Evolutionary conservation across 2,329 filamentous ascomycete species (phyloP).

Genomic region (Nemania abortiva): DNA sequence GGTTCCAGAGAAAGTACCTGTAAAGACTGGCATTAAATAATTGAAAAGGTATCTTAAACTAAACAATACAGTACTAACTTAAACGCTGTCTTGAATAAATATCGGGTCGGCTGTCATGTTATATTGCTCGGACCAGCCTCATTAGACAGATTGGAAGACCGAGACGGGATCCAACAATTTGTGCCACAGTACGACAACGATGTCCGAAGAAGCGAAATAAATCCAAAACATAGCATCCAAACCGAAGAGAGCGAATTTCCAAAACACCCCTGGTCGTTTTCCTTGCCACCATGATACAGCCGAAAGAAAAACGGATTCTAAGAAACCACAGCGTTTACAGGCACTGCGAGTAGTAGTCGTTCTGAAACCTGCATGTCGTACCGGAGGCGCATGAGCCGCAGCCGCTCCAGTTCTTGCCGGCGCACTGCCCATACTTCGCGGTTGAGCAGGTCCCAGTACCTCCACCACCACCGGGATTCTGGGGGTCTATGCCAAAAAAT

Average conservation of each 20-base stretch:
- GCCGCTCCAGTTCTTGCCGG: slow-evolving; percentile 48
- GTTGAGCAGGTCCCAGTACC: slow-evolving; percentile 40
- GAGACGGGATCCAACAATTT: neutral
- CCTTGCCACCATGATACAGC: neutral
- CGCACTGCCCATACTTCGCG: slow-evolving; percentile 50
- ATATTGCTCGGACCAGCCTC: neutral
- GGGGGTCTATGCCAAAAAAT: slow-evolving; percentile 20
- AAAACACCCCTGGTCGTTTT: neutral
- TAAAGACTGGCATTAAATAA: neutral
- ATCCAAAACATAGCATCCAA: slow-evolving; percentile 2
- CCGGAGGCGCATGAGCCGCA: slow-evolving; percentile 45
- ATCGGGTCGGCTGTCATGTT: neutral
- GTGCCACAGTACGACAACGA: neutral
- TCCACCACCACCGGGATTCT: slow-evolving; percentile 23
- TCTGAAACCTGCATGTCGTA: slow-evolving; percentile 48
- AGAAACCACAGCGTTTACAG: slow-evolving; percentile 31
- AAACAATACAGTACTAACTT: neutral
- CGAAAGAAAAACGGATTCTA: neutral
- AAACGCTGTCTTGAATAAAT: neutral
- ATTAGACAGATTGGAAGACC: neutral
- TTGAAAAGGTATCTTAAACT: neutral
- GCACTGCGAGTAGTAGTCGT: slow-evolving; percentile 50
- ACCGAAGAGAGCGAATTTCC: neutral
- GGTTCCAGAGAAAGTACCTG: neutral
- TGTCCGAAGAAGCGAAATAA: neutral